A percentile compares a stretch with the other conserved stretches of the same genome.
phyloP scores from a whole-genome alignment of 2,329 filamentous ascomycete species.

The Cytospora mali region DNA sequence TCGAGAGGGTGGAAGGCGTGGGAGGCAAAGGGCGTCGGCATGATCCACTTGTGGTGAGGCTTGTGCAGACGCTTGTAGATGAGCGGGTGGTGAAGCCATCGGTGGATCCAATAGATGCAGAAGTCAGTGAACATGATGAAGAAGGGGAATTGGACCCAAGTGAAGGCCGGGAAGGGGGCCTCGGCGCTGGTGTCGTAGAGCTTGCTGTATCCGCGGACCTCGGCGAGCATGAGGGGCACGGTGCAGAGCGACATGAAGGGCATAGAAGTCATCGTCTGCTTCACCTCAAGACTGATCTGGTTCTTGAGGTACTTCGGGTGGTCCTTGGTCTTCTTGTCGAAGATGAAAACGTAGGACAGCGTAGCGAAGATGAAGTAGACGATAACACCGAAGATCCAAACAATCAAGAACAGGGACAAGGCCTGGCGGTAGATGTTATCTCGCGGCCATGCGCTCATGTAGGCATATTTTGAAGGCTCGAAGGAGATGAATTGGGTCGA shows the following conservation, averaged over 20 bases:
- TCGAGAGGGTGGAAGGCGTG: constrained; percentile 95
- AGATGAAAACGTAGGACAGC: constrained; percentile 84
- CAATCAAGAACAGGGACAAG: constrained; percentile 78
- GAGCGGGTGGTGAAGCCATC: constrained; percentile 76
- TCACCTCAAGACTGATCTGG: constrained; percentile 84
- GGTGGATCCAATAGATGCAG: constrained; percentile 90
- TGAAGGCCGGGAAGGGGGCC: constrained; percentile 77
- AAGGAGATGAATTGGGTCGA: constrained; percentile 71
- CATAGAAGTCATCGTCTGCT: constrained; percentile 74
- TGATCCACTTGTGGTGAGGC: constrained; percentile 99
- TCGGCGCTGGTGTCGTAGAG: constrained; percentile 81
- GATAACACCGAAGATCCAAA: constrained; percentile 82
- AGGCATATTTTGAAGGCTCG: constrained; percentile 74
- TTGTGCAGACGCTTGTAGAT: constrained; percentile 93
- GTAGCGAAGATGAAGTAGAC: constrained; percentile 85
- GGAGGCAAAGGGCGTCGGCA: constrained; percentile 90
- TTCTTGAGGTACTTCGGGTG: constrained; percentile 96
- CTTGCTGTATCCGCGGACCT: constrained; percentile 82
- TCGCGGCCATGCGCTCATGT: constrained; percentile 74
- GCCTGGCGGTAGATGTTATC: constrained; percentile 78
- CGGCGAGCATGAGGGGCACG: constrained; percentile 76
- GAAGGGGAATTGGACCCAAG: constrained; percentile 80
- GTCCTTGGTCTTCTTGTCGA: constrained; percentile 85
- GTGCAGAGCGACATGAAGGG: constrained; percentile 84
- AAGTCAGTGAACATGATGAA: constrained; percentile 90